Conservation (phyloP, 148 eudicot genomes). For the Rhododendron molle region DNA sequence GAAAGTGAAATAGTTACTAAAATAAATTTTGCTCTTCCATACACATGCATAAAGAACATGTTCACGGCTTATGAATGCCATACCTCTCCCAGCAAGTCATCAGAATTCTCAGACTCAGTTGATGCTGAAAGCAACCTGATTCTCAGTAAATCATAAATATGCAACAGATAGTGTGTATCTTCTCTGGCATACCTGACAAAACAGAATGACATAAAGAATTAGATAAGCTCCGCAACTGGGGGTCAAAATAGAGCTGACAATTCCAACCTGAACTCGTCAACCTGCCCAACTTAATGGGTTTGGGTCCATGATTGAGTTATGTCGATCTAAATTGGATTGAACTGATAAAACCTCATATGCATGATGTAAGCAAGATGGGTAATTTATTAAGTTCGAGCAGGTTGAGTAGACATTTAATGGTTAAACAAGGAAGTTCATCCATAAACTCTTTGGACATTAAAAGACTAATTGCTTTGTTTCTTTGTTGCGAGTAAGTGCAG, state of each 20-base stretch:
- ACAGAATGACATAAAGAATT: neutral
- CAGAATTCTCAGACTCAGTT: slow-evolving; percentile 44
- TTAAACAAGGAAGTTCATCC: neutral
- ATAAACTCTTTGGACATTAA: neutral
- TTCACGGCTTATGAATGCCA: neutral
- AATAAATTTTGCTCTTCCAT: neutral
- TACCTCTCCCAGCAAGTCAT: slow-evolving; percentile 64
- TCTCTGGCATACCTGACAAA: slow-evolving; percentile 87
- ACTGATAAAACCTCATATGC: neutral
- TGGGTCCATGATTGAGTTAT: neutral
- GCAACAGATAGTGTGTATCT: slow-evolving; percentile 88
- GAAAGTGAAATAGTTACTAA: neutral
- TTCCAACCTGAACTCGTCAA: neutral
- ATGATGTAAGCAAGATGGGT: neutral
- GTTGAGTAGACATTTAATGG: neutral
- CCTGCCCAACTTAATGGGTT: neutral
- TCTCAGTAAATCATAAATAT: slow-evolving; percentile 80
- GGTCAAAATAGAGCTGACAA: neutral
- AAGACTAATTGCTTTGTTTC: neutral
- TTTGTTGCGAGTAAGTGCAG: neutral
- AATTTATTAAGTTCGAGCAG: neutral
- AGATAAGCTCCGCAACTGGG: neutral
- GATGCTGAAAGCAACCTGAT: slow-evolving; percentile 49
- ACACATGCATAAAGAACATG: neutral
- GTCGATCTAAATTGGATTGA: neutral